These are phyloP conservation scores for Peltaster fructicola DNA, from an alignment of 2,329 filamentous ascomycete species.

Conservation along the genomic window DNA sequence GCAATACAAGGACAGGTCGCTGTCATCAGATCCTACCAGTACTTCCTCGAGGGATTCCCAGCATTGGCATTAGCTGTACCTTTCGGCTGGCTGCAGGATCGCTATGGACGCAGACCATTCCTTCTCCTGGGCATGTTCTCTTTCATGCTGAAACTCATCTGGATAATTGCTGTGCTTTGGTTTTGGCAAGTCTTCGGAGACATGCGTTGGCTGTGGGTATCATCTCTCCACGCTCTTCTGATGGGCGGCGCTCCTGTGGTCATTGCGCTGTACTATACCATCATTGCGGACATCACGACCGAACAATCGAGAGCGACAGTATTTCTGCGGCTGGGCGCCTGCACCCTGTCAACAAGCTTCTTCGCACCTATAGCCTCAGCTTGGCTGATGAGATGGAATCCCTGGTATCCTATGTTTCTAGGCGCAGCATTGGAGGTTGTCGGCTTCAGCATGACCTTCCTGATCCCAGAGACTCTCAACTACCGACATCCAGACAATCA, in stretches of 20 bases:
- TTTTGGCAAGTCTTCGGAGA: conserved; percentile 19
- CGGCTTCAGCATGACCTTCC: conserved; percentile 6
- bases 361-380: conserved; percentile 18
- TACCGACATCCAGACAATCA: conserved; percentile 5
- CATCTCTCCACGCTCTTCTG: conserved; percentile 14
- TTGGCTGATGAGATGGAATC: conserved; percentile 18
- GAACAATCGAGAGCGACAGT: conserved; percentile 12
- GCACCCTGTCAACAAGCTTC: conserved; percentile 13
- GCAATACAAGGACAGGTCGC: conserved; percentile 35
- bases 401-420: conserved; percentile 16
- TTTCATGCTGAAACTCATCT: conserved; percentile 9
- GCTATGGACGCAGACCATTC: conserved; percentile 18
- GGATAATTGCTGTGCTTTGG: conserved; percentile 18
- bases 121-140: conserved; percentile 13
- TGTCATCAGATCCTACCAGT: conserved; percentile 31
- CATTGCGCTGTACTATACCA: conserved; percentile 13
- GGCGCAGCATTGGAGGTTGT: conserved; percentile 3
- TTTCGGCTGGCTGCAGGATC: conserved; percentile 20
- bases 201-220: conserved; percentile 16
- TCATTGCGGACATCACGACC: conserved; percentile 16
- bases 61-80: conserved; percentile 17
- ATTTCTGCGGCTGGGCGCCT: conserved; percentile 16
- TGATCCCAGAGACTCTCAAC: conserved; percentile 19
- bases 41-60: conserved; percentile 30
- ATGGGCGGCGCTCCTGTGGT: conserved; percentile 14